Base-by-base conservation (phyloP, 495 filamentous ascomycete genomes). In the Hypoxylon fuscum region DNA sequence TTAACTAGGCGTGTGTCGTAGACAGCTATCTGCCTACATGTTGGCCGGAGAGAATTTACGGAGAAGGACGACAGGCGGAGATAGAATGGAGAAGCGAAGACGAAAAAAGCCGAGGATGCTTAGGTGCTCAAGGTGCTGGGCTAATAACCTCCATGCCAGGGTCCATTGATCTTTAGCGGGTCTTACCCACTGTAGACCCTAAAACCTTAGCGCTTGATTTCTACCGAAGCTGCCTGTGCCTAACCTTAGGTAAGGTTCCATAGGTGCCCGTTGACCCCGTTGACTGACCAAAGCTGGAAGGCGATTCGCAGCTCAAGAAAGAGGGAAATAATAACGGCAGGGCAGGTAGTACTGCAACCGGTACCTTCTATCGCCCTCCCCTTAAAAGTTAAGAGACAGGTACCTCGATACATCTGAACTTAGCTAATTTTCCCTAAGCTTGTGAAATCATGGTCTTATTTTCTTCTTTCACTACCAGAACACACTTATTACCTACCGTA, bases 131-230 rank as follows among this genome's bases (percentile, higher is more conserved):
- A 4, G 25, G 25, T 3, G 8, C 8, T 27, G 25, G 25, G 25
- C 32, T 40, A 51, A 50, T 50, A 50, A 25, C 31, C 17, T 23
- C 18, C n/a, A n/a, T 37, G 6, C 15, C 38, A 32, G 18, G 46
- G 45, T 46, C 56, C 41, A 50, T 52, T 60, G 56, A 57, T 58
- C 63, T 66, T 66, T 66, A 62, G 63, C 63, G 63, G 57, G 53
- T 58, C 63, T 5, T 54, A 58, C 11, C 52, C 57, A 35, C 62
- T 55, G 27, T 48, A 62, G 42, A 48, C 57, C 41, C 47, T 60
- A 66, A 66, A 53, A 14, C 29, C 38, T 66, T 66, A 61, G 63
- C 44, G 62, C 46, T 51, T 31, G 55, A 32, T 58, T 57, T 62
- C 63, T 66, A 50, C 63, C 57, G 57, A 56, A 57, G 53, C 42